A percentile compares a stretch with the other conserved stretches of the same genome.
Conservation (phyloP, 108 stramenopile genomes). For the Skeletonema grethae region DNA sequence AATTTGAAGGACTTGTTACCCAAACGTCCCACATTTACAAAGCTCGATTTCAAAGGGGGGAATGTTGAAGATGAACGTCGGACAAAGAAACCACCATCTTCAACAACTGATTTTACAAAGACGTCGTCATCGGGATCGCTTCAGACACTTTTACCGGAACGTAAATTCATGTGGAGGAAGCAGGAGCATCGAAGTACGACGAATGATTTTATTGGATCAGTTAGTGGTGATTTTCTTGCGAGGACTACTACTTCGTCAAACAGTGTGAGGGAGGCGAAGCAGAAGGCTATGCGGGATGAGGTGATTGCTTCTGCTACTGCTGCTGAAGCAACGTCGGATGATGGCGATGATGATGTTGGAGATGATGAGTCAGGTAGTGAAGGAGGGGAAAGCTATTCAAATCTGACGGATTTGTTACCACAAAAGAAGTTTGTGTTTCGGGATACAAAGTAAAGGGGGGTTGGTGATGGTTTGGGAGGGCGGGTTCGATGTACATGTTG, state of each 20-base stretch:
- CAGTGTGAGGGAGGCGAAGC: slow-evolving; percentile 6
- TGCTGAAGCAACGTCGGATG: neutral
- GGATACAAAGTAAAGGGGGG: neutral
- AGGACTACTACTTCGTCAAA: neutral
- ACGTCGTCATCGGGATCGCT: neutral
- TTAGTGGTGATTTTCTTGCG: neutral
- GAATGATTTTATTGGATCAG: slow-evolving; percentile 1
- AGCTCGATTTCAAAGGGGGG: slow-evolving; percentile 29
- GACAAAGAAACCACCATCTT: slow-evolving; percentile 6
- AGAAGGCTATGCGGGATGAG: slow-evolving; percentile 4
- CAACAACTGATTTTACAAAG: neutral
- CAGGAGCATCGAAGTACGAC: neutral
- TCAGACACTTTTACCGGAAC: neutral
- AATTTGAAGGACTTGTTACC: slow-evolving; percentile 12
- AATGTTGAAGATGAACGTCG: slow-evolving; percentile 34
- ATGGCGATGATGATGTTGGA: neutral
- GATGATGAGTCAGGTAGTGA: neutral
- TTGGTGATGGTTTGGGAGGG: neutral
- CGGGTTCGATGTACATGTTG: neutral
- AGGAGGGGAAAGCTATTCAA: slow-evolving; percentile 3
- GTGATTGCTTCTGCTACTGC: slow-evolving; percentile 1
- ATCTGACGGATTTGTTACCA: slow-evolving; percentile 7
- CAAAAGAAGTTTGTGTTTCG: slow-evolving; percentile 6
- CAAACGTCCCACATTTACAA: slow-evolving; percentile 30
- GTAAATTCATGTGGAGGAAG: slow-evolving; percentile 9